Evolutionary conservation across 257 asterid species (phyloP).

Genomic region (Ilex asprella): DNA sequence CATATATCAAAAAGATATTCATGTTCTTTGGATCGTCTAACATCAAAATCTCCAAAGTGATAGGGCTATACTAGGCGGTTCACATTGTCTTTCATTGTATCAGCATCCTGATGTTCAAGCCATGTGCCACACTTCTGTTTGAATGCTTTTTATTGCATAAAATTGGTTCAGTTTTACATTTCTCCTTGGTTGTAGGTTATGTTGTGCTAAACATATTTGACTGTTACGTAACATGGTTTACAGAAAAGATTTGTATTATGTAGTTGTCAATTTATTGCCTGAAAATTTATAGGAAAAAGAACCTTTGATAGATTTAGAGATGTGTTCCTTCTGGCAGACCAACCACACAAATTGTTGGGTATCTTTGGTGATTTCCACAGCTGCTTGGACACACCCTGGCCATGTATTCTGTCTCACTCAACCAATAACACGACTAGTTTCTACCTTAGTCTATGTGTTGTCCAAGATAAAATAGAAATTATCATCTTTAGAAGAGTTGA

Average conservation of each 20-base stretch:
- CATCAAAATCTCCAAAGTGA: neutral
- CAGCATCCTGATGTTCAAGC: conserved; percentile 1
- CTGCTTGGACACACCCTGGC: conserved; percentile 15
- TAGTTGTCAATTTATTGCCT: neutral
- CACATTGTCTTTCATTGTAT: conserved; percentile 4
- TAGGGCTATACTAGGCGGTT: conserved; percentile 13
- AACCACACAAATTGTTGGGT: conserved; percentile 5
- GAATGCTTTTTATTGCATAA: conserved; percentile 7
- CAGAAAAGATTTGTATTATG: too few species aligned
- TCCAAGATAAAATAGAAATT: neutral
- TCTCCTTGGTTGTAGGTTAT: neutral
- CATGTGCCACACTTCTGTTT: neutral
- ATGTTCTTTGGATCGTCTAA: conserved; percentile 3
- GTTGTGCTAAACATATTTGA: too few species aligned
- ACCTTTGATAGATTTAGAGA: conserved; percentile 5
- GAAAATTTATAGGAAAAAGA: conserved; percentile 4
- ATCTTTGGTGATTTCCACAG: conserved; percentile 8
- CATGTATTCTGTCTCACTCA: conserved; percentile 7
- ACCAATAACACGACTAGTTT: too few species aligned
- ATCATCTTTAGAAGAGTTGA: conserved; percentile 4
- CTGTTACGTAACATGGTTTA: too few species aligned
- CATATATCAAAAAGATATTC: neutral
- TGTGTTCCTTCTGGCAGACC: too few species aligned
- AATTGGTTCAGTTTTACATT: neutral
- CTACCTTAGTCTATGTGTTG: too few species aligned